Evolutionary conservation across 495 filamentous ascomycete species (phyloP).

Genomic region (Penicillium paxilli): DNA sequence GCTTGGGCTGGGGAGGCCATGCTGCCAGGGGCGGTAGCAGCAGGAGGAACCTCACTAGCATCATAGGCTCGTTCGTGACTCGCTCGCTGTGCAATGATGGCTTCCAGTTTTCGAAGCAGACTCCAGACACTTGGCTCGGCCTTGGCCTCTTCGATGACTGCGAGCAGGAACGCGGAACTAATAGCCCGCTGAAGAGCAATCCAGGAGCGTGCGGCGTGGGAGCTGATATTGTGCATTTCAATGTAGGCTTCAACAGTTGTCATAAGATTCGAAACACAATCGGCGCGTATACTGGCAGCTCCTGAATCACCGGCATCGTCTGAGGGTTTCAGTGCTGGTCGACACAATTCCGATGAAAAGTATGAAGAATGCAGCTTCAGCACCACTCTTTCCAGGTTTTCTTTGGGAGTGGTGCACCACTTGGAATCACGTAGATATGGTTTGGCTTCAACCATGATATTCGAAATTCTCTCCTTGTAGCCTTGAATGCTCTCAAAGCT

Average conservation of each 20-base stretch:
- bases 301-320: conserved; percentile 34
- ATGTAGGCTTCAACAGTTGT: conserved; percentile 48
- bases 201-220: conserved; percentile 47
- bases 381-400: conserved; percentile 56
- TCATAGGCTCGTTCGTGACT: conserved; percentile 35
- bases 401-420: conserved; percentile 44
- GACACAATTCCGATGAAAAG: conserved; percentile 59
- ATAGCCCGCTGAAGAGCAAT: conserved; percentile 49
- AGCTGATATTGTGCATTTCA: conserved; percentile 46
- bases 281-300: conserved; percentile 43
- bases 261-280: conserved; percentile 43
- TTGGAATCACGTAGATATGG: conserved; percentile 52
- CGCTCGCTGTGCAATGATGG: conserved; percentile 46
- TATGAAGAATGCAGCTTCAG: conserved; percentile 60
- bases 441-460: conserved; percentile 52
- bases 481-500: conserved; percentile 46
- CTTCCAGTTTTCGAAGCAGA: conserved; percentile 40
- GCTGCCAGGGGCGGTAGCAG: conserved; percentile 7
- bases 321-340: conserved; percentile 51
- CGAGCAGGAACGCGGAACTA: conserved; percentile 48
- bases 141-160: conserved; percentile 46
- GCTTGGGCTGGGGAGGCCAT: conserved; percentile 23
- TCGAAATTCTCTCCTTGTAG: conserved; percentile 51
- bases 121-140: conserved; percentile 39
- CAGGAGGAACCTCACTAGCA: conserved; percentile 14